Evolutionary conservation across 495 filamentous ascomycete species (phyloP).

Genomic region (Talaromyces wortmannii): DNA sequence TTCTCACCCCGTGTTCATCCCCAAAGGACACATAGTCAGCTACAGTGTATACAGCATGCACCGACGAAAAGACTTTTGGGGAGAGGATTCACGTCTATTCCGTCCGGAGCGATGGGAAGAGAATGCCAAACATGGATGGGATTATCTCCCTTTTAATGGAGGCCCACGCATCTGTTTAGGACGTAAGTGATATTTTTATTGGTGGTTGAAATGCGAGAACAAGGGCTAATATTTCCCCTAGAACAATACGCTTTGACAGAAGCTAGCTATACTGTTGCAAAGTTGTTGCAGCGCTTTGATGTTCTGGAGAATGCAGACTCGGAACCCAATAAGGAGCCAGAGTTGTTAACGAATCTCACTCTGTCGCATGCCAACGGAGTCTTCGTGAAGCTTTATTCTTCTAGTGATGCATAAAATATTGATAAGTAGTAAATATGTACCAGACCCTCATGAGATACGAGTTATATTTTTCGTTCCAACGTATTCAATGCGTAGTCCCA

Average conservation of each 20-base stretch:
- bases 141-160: conserved; percentile 58
- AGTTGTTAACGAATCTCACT: not conserved
- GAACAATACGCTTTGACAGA: conserved; percentile 52
- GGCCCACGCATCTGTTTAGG: conserved; percentile 51
- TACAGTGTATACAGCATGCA: conserved; percentile 25
- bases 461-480: too few species aligned
- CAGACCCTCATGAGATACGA: too few species aligned
- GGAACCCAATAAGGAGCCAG: not conserved
- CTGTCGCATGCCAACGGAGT: not conserved
- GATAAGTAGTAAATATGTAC: too few species aligned
- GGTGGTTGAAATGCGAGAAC: not conserved
- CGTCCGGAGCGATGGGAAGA: conserved; percentile 22
- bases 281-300: conserved; percentile 19
- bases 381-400: not conserved
- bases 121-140: conserved; percentile 36
- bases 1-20: conserved; percentile 35
- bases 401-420: not conserved
- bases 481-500: too few species aligned
- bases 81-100: conserved; percentile 19
- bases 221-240: not conserved
- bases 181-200: conserved; percentile 7
- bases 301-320: conserved; percentile 17
- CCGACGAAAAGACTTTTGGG: conserved; percentile 22
- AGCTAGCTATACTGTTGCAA: conserved; percentile 41
- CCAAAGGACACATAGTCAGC: conserved; percentile 21